These are phyloP conservation scores for Sarocladium strictum DNA, from an alignment of 2,329 filamentous ascomycete species.

Conservation along the genomic window DNA sequence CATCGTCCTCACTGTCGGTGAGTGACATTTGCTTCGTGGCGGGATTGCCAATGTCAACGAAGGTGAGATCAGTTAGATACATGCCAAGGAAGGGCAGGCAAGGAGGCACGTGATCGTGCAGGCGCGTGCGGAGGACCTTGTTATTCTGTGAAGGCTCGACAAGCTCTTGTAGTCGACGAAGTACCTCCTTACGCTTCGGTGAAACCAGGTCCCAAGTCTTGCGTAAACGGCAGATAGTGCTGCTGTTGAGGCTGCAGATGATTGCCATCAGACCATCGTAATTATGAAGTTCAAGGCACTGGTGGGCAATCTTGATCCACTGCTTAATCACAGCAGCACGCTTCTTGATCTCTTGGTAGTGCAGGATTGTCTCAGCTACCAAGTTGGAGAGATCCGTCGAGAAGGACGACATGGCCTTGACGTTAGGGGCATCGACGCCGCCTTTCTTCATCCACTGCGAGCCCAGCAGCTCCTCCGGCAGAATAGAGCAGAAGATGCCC, in stretches of 20 bases:
- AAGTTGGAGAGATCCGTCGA: constrained; percentile 90
- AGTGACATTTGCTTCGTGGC: constrained; percentile 66
- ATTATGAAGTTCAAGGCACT: constrained; percentile 85
- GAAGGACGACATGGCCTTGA: constrained; percentile 87
- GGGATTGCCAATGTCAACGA: constrained; percentile 91
- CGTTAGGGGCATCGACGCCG: constrained; percentile 74
- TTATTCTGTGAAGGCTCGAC: constrained; percentile 91
- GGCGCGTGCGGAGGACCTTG: constrained; percentile 72
- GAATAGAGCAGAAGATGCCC: constrained; percentile 82
- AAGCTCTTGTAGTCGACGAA: constrained; percentile 75
- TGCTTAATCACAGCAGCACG: constrained; percentile 88
- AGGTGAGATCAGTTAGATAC: constrained; percentile 92
- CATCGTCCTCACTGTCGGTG: constrained; percentile 49
- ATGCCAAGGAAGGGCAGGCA: constrained; percentile 95
- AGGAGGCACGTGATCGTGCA: constrained; percentile 82
- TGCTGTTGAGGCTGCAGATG: constrained; percentile 87
- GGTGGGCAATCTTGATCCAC: constrained; percentile 91
- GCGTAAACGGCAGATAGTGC: constrained; percentile 80
- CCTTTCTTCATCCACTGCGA: constrained; percentile 92
- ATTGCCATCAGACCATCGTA: constrained; percentile 97
- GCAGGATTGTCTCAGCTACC: constrained; percentile 87
- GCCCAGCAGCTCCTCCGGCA: constrained; percentile 84
- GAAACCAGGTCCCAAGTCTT: constrained; percentile 90
- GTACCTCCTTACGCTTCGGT: constrained; percentile 70
- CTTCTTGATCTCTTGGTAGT: constrained; percentile 86